Base-by-base conservation (phyloP, 2,329 filamentous ascomycete species). In the Fusarium drepaniforme region DNA sequence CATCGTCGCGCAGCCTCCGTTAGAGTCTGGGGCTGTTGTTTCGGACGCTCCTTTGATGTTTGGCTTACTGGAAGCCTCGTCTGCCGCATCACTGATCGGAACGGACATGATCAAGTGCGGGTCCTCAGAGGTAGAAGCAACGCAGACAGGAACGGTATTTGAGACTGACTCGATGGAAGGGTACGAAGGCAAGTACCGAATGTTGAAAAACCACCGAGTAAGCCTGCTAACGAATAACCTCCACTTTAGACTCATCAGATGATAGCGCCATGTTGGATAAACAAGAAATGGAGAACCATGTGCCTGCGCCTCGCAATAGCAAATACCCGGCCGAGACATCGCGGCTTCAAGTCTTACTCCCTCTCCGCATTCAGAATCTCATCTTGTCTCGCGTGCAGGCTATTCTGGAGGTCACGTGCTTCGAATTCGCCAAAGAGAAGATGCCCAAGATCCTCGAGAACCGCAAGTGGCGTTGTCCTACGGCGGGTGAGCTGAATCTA, bases 401-500 rank as follows among this genome's bases (percentile, higher is more conserved):
- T 2, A 53, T 70, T 3, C 5, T 72, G 21, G 72, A 74, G 5
- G 21, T 58, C 5, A 62, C 72, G 1, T 66, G 38, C 9, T 74
- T 58, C 11, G n/a, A 23, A 2, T 74, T 70, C 8, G 72, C 68
- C 12, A 5, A 66, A 5, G 2, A 49, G 7, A 1, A 18, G 1
- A 46, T 74, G 33, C 72, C 72, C 18, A 12, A 12, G 1, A 16
- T 75, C 8, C 51, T 75, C 2, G 8, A 42, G 3, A 9, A 37
- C 3, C 64, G 18, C 1, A 13, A 11, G 0, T 74, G 72, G 72
- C 11, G 40, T 5, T 66, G 72, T 8, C 35, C 68, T 1, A 49
- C 65, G 4, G 59, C 65, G 3, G 68, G 51, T 5, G 72, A 74
- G 38, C 61, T 75, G 2, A 67, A 60, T 9, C 3, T 40, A 9